Evolutionary conservation across 768 basidiomycete species (phyloP), one percentile per base, ranked within the genome.

Genomic region (Kwoniella bestiolae): DNA sequence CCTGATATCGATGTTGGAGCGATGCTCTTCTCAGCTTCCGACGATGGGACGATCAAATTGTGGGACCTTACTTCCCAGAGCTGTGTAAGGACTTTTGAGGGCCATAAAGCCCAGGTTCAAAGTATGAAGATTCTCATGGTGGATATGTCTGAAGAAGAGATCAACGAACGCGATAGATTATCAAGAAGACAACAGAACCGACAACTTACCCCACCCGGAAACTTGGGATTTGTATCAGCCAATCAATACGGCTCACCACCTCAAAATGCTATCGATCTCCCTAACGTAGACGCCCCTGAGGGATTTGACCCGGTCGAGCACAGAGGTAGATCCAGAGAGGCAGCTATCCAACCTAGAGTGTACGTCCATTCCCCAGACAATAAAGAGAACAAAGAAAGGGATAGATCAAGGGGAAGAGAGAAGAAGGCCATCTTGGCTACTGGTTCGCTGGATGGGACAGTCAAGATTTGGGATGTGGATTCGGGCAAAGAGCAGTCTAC

Each of bases 1-100:
- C 72, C 75, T 2, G 73, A 75, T 29, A 75, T 74, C 55, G 75
- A 82, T 62, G 85, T 87, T 16, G 92, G 93, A 56, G 94, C 96
- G 83, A 93, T 97, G 90, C 85, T 99, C 28, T 96, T 99, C 83
- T 96, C 94, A 7, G 92, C 92, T 3, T 94, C 92, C 7, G 96
- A 98, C 78, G 96, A 98, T 79, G 91, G 90, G 28, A 88, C 90
- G 3, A 92, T 98, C 80, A 89, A 89, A 64, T 86, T 99, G 5
- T 99, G 95, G 96, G 95, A 98, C 81, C 86, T 99, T 46, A 87
- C 86, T 28, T 83, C 83, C 23, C 86, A 91, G 51, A 86, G 88
- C 2, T 97, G 94, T 78, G 86, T 95, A 44, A 87, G 90, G 12
- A 87, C 89, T 66, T 91, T 96, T 78, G 85, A 84, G 25, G 96